phyloP scores from a whole-genome alignment of 2,329 filamentous ascomycete species.

The Sarocladiaceae sp. region DNA sequence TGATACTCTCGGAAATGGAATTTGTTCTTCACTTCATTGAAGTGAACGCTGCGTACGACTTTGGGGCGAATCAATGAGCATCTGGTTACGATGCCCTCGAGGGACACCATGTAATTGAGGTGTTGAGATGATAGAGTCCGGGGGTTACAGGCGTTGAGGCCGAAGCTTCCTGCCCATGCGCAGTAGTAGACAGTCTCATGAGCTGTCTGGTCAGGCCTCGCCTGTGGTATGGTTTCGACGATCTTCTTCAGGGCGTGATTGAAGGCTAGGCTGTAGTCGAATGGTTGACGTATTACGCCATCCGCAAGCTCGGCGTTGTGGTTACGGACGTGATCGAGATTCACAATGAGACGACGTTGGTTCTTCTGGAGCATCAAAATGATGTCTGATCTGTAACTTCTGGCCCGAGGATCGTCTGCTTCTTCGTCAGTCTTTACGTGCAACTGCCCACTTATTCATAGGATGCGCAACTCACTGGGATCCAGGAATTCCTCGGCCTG shows the following conservation, averaged over 20 bases:
- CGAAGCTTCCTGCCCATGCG: conserved; percentile 94
- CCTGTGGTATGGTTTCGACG: conserved; percentile 72
- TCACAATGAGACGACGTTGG: conserved; percentile 62
- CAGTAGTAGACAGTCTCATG: conserved; percentile 90
- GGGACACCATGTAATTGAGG: conserved; percentile 93
- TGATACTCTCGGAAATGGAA: conserved; percentile 89
- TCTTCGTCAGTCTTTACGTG: neutral
- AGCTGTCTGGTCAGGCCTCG: conserved; percentile 69
- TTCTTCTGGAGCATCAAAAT: conserved; percentile 70
- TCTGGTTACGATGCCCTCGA: conserved; percentile 96
- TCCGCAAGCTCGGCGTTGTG: conserved; percentile 80
- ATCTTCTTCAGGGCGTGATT: conserved; percentile 87
- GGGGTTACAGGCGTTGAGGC: conserved; percentile 90
- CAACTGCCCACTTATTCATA: conserved; percentile 12
- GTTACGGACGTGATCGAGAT: conserved; percentile 85
- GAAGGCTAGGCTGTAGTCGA: conserved; percentile 85
- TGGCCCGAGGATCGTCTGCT: conserved; percentile 48
- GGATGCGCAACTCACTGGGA: conserved; percentile 60
- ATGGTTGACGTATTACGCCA: conserved; percentile 76
- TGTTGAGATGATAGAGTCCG: conserved; percentile 84
- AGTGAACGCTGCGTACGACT: conserved; percentile 97
- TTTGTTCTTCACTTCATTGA: conserved; percentile 79
- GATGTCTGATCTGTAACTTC: conserved; percentile 87
- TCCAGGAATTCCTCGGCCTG: conserved; percentile 91
- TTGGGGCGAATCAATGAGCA: conserved; percentile 95